Conservation (phyloP, 1,139 yeast species). For the Schwanniomyces etchellsii region DNA sequence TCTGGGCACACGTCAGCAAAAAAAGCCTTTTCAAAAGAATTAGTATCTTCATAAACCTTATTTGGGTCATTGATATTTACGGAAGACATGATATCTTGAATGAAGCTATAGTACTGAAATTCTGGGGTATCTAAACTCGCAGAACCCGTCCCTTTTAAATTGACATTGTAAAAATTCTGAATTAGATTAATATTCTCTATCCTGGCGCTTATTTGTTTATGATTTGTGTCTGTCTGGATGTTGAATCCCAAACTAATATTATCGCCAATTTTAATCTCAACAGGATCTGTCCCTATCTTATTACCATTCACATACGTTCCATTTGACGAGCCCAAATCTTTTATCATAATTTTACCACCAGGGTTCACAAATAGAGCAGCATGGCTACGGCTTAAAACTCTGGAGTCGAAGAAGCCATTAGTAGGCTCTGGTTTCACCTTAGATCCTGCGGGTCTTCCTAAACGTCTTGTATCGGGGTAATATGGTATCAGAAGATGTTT, state of each 20-base stretch:
- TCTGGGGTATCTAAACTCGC: slow-evolving; percentile 18
- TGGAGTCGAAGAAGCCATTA: slow-evolving; percentile 90
- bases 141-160: background rate
- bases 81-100: slow-evolving; percentile 30
- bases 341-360: slow-evolving; percentile 67
- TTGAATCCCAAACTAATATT: slow-evolving; percentile 86
- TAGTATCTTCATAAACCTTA: slow-evolving; percentile 5
- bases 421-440: slow-evolving; percentile 69
- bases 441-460: slow-evolving; percentile 82
- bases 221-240: slow-evolving; percentile 76
- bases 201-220: slow-evolving; percentile 76
- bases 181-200: slow-evolving; percentile 64
- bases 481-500: slow-evolving; percentile 78
- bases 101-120: slow-evolving; percentile 39
- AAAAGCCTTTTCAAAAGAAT: slow-evolving; percentile 63
- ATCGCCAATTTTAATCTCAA: slow-evolving; percentile 69
- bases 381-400: slow-evolving; percentile 89
- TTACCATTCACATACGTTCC: slow-evolving; percentile 87
- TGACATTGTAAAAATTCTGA: slow-evolving; percentile 23
- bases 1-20: slow-evolving; percentile 71
- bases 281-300: slow-evolving; percentile 61
- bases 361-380: slow-evolving; percentile 82
- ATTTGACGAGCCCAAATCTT: slow-evolving; percentile 86
- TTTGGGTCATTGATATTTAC: slow-evolving; percentile 5
- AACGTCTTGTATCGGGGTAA: slow-evolving; percentile 74